Evolutionary conservation across 2,329 filamentous ascomycete species (phyloP).

Genomic region (Fusarium sp.): DNA sequence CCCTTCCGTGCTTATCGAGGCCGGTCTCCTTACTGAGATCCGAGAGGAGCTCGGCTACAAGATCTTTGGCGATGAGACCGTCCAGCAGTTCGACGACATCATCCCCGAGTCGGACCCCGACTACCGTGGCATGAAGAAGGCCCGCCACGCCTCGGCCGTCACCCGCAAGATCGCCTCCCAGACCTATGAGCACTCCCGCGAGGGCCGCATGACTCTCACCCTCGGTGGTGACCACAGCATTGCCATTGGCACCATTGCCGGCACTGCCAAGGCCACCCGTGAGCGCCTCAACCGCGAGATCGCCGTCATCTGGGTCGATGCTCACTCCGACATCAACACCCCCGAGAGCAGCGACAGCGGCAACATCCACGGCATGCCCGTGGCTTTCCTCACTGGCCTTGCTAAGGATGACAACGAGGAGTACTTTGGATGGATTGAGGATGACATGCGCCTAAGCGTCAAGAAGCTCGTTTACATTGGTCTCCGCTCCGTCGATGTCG

Average conservation of each 20-base stretch:
- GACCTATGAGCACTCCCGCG: conserved; percentile 86
- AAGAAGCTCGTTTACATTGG: conserved; percentile 98
- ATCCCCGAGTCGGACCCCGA: conserved; percentile 79
- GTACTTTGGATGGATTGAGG: conserved; percentile 89
- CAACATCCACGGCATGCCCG: conserved; percentile 98
- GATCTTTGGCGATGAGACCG: conserved; percentile 83
- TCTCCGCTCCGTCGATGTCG: conserved; percentile 89
- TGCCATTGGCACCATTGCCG: conserved; percentile 92
- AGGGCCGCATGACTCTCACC: conserved; percentile 90
- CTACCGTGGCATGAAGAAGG: conserved; percentile 94
- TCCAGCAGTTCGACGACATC: conserved; percentile 85
- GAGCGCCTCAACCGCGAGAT: conserved; percentile 87
- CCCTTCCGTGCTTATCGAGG: conserved; percentile 87
- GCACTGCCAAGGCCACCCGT: conserved; percentile 85
- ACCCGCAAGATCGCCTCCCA: conserved; percentile 83
- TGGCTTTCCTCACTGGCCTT: conserved; percentile 89
- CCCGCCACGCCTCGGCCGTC: conserved; percentile 85
- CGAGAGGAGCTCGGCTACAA: conserved; percentile 88
- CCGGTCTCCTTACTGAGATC: conserved; percentile 87
- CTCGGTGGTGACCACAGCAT: conserved; percentile 97
- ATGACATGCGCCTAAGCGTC: conserved; percentile 75
- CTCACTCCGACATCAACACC: conserved; percentile 97
- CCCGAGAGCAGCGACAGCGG: conserved; percentile 90
- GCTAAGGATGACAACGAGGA: conserved; percentile 80
- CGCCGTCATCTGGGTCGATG: conserved; percentile 98